phyloP scores from a whole-genome alignment of 306 rosid species.

The Acacia confusa region DNA sequence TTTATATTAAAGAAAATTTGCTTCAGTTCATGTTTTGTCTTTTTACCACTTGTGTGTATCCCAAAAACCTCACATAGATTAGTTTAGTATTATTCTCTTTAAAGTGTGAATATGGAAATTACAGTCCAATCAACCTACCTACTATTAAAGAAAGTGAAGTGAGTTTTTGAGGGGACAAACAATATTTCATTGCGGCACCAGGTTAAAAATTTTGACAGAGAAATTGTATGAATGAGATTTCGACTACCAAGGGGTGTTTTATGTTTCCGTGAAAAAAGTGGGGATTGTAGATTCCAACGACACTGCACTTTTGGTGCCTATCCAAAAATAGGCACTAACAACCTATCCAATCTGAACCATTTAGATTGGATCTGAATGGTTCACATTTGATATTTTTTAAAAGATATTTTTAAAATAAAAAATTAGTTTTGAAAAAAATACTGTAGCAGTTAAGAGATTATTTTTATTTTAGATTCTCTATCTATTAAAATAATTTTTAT shows the following conservation, averaged over 20 bases:
- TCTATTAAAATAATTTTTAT: too few species aligned
- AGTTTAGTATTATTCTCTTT: not conserved
- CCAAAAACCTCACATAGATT: not conserved
- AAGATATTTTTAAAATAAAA: too few species aligned
- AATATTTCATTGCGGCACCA: not conserved
- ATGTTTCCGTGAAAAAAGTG: not conserved
- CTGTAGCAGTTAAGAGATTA: too few species aligned
- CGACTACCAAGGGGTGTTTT: not conserved
- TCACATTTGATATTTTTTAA: too few species aligned
- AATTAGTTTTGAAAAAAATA: too few species aligned
- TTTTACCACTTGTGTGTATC: not conserved
- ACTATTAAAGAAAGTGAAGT: not conserved
- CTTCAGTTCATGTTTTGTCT: not conserved
- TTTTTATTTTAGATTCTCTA: too few species aligned
- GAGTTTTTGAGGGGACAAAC: not conserved
- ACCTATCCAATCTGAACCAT: too few species aligned
- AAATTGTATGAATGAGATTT: not conserved
- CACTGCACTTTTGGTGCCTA: too few species aligned
- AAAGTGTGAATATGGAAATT: conserved; percentile 26
- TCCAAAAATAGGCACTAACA: too few species aligned
- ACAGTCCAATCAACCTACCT: not conserved
- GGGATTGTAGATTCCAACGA: too few species aligned
- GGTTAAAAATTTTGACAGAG: not conserved
- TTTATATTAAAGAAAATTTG: conserved; percentile 31
- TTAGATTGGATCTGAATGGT: too few species aligned